Conservation (phyloP, 768 basidiomycete genomes). For the Xerocomellus amylosporus region DNA sequence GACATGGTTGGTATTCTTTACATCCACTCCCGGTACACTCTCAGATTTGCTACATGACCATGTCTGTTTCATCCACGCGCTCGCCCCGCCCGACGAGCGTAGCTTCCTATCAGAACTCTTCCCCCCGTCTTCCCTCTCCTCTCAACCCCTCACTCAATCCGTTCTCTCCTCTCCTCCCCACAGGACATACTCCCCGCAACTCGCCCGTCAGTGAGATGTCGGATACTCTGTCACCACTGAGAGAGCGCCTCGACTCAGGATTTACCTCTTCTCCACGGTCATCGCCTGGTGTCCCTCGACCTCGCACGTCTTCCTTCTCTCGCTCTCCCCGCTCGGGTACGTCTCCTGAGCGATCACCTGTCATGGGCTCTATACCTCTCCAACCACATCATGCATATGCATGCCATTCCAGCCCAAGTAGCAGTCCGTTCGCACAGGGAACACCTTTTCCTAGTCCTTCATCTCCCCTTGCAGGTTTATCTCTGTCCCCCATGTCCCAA, state of each 20-base stretch:
- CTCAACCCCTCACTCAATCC: slow-evolving; percentile 20
- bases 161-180: not conserved
- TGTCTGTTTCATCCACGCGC: slow-evolving; percentile 7
- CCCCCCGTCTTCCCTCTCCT: slow-evolving; percentile 24
- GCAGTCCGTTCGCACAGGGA: slow-evolving; percentile 10
- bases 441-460: slow-evolving; percentile 12
- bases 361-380: not conserved
- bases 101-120: slow-evolving; percentile 9
- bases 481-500: not conserved
- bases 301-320: slow-evolving; percentile 14
- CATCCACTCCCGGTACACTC: not conserved
- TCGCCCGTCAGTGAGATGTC: slow-evolving; percentile 12
- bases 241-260: slow-evolving; percentile 11
- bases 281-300: not conserved
- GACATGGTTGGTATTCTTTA: slow-evolving; percentile 5
- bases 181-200: slow-evolving; percentile 1
- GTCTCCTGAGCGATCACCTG: slow-evolving; percentile 15
- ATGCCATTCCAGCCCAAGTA: slow-evolving; percentile 8
- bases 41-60: not conserved
- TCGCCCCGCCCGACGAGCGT: slow-evolving; percentile 12
- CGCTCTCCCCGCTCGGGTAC: slow-evolving; percentile 5
- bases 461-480: slow-evolving; percentile 8
- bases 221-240: slow-evolving; percentile 19
- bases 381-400: slow-evolving; percentile 6
- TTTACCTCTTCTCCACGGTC: not conserved